Percentiles rank a stretch among this genome's conserved stretches.
phyloP scores from a whole-genome alignment of 2,329 filamentous ascomycete species.

The Talaromyces sp. region DNA sequence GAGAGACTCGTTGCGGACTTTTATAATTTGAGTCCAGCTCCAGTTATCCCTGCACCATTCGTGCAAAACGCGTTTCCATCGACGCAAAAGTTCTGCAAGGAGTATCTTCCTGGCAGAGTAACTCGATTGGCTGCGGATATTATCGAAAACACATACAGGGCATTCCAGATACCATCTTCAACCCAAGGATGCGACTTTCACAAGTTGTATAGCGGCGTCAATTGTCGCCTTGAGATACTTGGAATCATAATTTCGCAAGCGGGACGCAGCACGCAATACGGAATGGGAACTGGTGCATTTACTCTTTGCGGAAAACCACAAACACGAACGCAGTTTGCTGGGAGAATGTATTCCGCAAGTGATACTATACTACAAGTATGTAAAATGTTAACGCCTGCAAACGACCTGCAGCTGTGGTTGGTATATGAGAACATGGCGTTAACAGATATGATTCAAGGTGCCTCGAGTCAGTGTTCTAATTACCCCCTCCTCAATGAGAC shows the following conservation, averaged over 20 bases:
- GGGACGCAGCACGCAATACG: constrained; percentile 30
- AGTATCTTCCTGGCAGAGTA: not conserved
- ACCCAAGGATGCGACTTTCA: constrained; percentile 38
- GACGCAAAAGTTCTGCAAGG: not conserved
- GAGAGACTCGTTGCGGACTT: constrained; percentile 4
- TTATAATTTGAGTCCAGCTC: not conserved
- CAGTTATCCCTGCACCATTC: constrained; percentile 9
- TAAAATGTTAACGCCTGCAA: constrained; percentile 38
- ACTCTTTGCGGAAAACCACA: constrained; percentile 9
- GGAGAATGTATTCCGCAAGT: constrained; percentile 34
- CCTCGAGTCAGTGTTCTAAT: constrained; percentile 33
- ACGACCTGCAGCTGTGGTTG: constrained; percentile 38
- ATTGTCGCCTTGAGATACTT: constrained; percentile 41
- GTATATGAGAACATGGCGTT: constrained; percentile 38
- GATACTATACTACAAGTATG: constrained; percentile 40
- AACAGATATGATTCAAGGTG: constrained; percentile 38
- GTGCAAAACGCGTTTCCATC: constrained; percentile 5
- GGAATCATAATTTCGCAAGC: constrained; percentile 40
- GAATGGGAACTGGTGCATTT: constrained; percentile 25
- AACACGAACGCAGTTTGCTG: constrained; percentile 25
- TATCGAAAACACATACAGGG: constrained; percentile 30
- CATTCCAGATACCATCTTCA: constrained; percentile 25
- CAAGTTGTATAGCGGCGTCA: constrained; percentile 38
- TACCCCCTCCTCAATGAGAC: too few relatives aligned
- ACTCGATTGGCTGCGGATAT: not conserved